phyloP scores from a whole-genome alignment of 768 basidiomycete genomes.

The Lentinula boryana region DNA sequence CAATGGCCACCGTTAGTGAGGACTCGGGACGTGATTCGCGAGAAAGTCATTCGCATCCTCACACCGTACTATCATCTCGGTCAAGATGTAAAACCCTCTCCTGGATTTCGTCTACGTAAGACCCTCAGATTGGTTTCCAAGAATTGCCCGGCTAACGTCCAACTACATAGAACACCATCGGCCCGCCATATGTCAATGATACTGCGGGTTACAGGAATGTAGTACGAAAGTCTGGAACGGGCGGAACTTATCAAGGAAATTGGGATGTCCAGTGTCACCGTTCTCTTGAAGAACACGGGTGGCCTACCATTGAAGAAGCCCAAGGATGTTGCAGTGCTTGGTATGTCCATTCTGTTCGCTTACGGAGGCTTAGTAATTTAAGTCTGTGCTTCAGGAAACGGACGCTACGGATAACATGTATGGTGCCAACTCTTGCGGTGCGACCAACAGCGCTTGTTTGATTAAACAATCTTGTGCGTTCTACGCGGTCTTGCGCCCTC shows the following conservation, averaged over 20 bases:
- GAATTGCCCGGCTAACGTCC: not conserved
- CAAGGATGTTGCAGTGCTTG: not conserved
- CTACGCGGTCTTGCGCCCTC: not conserved
- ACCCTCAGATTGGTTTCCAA: not conserved
- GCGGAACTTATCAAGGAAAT: constrained; percentile 32
- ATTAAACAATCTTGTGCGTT: not conserved
- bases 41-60: constrained; percentile 54
- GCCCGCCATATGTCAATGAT: not conserved
- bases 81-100: constrained; percentile 7
- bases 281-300: constrained; percentile 36
- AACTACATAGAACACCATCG: not conserved
- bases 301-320: not conserved
- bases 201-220: not conserved
- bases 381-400: constrained; percentile 12
- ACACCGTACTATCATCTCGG: constrained; percentile 31
- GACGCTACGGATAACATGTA: constrained; percentile 28
- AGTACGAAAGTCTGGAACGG: not conserved
- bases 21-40: constrained; percentile 39
- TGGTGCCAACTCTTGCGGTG: constrained; percentile 34
- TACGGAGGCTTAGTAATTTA: not conserved
- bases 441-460: not conserved
- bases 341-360: not conserved
- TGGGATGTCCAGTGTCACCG: constrained; percentile 37
- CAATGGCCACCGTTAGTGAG: constrained; percentile 42
- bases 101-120: not conserved